Evolutionary conservation across 1,139 yeast genomes (phyloP).

Genomic region (Suhomyces maxii): DNA sequence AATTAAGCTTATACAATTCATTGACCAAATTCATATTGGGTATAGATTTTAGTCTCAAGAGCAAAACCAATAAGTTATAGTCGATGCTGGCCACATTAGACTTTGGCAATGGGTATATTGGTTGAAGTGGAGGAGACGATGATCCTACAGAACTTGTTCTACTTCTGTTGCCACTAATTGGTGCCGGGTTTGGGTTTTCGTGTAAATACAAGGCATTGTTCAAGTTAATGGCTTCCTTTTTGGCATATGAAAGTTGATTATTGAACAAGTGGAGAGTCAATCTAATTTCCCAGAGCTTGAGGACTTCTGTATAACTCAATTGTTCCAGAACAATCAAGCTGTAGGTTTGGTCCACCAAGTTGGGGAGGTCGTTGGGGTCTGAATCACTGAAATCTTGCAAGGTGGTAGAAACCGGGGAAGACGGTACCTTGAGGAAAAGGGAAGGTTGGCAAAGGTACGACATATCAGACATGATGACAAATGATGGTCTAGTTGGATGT

Average conservation of each 20-base stretch:
- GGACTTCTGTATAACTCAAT: slow-evolving; percentile 11
- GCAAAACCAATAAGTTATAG: slow-evolving; percentile 26
- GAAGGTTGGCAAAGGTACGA: slow-evolving; percentile 15
- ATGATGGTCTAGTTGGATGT: too few relatives aligned
- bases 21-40: slow-evolving; percentile 39
- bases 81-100: slow-evolving; percentile 28
- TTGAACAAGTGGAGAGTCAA: slow-evolving; percentile 33
- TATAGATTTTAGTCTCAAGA: slow-evolving; percentile 39
- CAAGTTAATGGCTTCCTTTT: slow-evolving; percentile 39
- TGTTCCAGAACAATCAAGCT: slow-evolving; percentile 15
- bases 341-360: slow-evolving; percentile 18
- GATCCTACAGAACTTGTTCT: slow-evolving; percentile 1
- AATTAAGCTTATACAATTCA: slow-evolving; percentile 42
- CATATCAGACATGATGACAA: slow-evolving; percentile 2
- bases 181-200: slow-evolving; percentile 26
- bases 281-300: slow-evolving; percentile 42
- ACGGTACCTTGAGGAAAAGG: slow-evolving; percentile 19
- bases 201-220: slow-evolving; percentile 37
- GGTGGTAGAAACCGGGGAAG: not conserved
- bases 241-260: slow-evolving; percentile 32
- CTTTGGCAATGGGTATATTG: slow-evolving; percentile 39
- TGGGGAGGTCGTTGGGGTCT: slow-evolving; percentile 5
- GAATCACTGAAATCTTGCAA: slow-evolving; percentile 1
- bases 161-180: slow-evolving; percentile 1
- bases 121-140: slow-evolving; percentile 11